Evolutionary conservation across 1,284 basidiomycete species (phyloP).

Genomic region (Trichosporon ovoides): DNA sequence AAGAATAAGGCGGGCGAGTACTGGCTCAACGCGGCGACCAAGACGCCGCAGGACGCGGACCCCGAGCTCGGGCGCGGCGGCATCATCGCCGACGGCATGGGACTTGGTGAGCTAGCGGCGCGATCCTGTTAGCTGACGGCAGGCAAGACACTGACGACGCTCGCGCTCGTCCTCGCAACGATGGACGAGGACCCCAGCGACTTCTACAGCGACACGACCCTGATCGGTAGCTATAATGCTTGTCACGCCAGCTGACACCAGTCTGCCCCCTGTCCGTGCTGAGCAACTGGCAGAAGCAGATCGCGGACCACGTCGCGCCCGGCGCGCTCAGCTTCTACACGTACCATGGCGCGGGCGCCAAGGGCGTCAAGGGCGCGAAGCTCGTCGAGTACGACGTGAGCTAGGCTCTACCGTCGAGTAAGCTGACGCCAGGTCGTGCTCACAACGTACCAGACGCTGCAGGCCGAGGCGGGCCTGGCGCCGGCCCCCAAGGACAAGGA

Average conservation of each 20-base stretch:
- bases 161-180: slow-evolving; percentile 69
- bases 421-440: slow-evolving; percentile 57
- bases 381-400: slow-evolving; percentile 61
- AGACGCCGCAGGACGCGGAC: slow-evolving; percentile 61
- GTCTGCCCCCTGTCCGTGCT: slow-evolving; percentile 81
- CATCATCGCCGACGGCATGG: slow-evolving; percentile 84
- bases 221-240: slow-evolving; percentile 61
- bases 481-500: slow-evolving; percentile 30
- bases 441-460: slow-evolving; percentile 73
- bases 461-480: slow-evolving; percentile 23
- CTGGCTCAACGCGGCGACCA: slow-evolving; percentile 63
- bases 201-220: slow-evolving; percentile 61
- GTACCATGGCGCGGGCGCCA: slow-evolving; percentile 59
- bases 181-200: slow-evolving; percentile 56
- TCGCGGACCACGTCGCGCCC: slow-evolving; percentile 65
- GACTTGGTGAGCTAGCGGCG: slow-evolving; percentile 53
- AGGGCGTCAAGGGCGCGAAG: slow-evolving; percentile 58
- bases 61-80: slow-evolving; percentile 74
- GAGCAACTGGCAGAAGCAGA: slow-evolving; percentile 87
- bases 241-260: slow-evolving; percentile 36
- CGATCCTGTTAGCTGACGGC: slow-evolving; percentile 4
- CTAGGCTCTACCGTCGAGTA: neutral
- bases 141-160: slow-evolving; percentile 78
- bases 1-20: slow-evolving; percentile 46
- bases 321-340: slow-evolving; percentile 58